Evolutionary conservation across 169 alveolate genomes (phyloP), one percentile per base, ranked within the genome.

Genomic region (Plasmodium sp.): DNA sequence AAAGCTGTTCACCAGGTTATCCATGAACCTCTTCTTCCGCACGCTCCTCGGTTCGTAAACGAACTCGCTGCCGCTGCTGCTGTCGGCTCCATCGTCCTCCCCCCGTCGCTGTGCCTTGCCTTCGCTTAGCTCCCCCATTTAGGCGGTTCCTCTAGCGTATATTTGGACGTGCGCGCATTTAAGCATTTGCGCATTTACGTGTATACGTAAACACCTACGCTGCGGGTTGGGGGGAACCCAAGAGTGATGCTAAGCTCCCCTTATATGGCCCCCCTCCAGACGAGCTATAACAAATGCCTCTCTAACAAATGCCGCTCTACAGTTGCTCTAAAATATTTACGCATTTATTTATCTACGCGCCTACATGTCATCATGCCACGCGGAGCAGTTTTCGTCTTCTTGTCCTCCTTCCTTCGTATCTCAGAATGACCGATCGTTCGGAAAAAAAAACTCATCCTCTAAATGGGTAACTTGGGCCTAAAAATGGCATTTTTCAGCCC

Each of bases 11-110:
- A 93, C 83, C 81, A 93, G 51, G 41, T 93, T 41, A 62, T 92
- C 93, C 91, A 80, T 45, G 22, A 92, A 72, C n/a, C 94, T 85
- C 54, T 84, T 56, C 75, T 73, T 81, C 36, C 84, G 88, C 27
- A 77, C 54, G 77, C 84, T 86, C 92, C 83, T 36, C 3, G 95
- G 92, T 72, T 95, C 92, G 62, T 85, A 77, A 5, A 93, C 85
- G 41, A 88, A 85, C 31, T 82, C 93, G 2, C 51, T 67, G 83
- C 84, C 41, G 51, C 83, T 54, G 79, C 83, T 54, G 27, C 77
- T 92, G 41, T 54, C 75, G 48, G 79, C 39, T 27, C 36, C 58
- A 27, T 62, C 80, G 39, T 51, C 67, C 5, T 39, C 80, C 34
- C 54, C 80, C 6, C 58, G 16, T 48, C 5, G 54, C 27, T 51